Base-by-base conservation (phyloP, 805 yeast genomes). In the Wickerhamiella occidentalis region DNA sequence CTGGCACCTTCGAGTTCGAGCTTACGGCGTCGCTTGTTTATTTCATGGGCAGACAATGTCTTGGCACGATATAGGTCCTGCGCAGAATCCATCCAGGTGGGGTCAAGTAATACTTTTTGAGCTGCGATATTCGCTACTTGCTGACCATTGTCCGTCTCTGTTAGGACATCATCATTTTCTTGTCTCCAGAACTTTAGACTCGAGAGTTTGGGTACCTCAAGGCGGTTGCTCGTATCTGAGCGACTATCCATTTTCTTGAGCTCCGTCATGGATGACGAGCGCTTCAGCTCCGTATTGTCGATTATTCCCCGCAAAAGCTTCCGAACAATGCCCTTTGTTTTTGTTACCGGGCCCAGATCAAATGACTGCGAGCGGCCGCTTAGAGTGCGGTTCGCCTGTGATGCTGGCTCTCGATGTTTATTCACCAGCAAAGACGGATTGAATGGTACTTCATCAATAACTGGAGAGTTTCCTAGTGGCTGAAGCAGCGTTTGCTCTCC, bases 61-160 rank as follows among this genome's bases (percentile, higher is more conserved):
- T 78, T 79, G 50, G 87, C 78, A 57, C 96, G 73, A 61, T 82
- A 77, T 48, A 87, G 64, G 55, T 80, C 88, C 43, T 77, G 66
- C 43, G 74, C 71, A 13, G 71, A 69, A 21, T 74, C 77, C 18
- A 77, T 68, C 82, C 82, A 77, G 30, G 55, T 53, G 26, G 54
- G 51, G 49, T 51, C 49, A 12, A 45, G 46, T 11, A 45, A 26
- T 12, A 43, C 48, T 15, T 37, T 45, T 15, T 49, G 15, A 33
- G 50, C 48, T 18, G 50, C 44, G 22, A 44, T 28, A 36, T 47
- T 45, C 35, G 33, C 28, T 29, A 26, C 26, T 38, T 49, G 22
- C 25, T 42, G 41, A 36, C 22, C 25, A 23, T 21, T 38, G n/a
- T 15, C 18, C 3, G 3, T 15, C 9, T 22, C 30, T 6, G 44